Base-by-base conservation (phyloP, 441 rosid species). In the Jatropha podagrica region DNA sequence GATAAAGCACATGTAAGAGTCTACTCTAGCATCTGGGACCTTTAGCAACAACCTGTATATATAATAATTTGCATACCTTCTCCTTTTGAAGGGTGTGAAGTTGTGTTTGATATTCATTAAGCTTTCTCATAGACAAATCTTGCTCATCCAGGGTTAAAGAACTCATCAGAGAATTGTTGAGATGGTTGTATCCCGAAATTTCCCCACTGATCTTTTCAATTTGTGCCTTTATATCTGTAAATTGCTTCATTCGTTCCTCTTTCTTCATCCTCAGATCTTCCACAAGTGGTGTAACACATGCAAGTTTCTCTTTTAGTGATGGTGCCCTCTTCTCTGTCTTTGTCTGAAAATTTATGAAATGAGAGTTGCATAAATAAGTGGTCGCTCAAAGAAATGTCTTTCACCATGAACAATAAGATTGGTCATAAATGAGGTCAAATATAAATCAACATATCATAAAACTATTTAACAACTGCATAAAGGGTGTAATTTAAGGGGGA, bases 141-240 rank as follows among this genome's bases (percentile, higher is more conserved):
- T 90, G 88, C 76, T 92, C 98, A 75, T 88, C 88, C 8, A 91
- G 79, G 69, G 88, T 77, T 64, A 87, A 80, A 52, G 90, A 79
- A 81, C 74, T 75, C 74, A 74, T 78, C 76, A 84, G 42, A 32
- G 81, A n/a, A 78, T 76, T 85, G 77, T 44, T 84, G 38, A 82
- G 73, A 77, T 81, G 76, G 81, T 79, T 83, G 61, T 81, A 92
- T 64, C 92, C 98, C 64, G 90, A 90, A 72, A 96, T 92, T 84
- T 96, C 99, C 5, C 90, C 88, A 56, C 87, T 86, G 54, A 96
- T 94, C 83, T 89, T 96, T 61, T 92, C 98, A 74, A 96, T 89
- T 76, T 92, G 99, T 0, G 82, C 75, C 79, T 84, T 89, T 69
- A 91, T 85, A 77, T 91, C 97, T 0, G 87, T 82, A 81, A 96